A percentile compares a stretch with the other conserved stretches of the same genome.
phyloP scores from a whole-genome alignment of 768 basidiomycete species.

The Suillus plorans region DNA sequence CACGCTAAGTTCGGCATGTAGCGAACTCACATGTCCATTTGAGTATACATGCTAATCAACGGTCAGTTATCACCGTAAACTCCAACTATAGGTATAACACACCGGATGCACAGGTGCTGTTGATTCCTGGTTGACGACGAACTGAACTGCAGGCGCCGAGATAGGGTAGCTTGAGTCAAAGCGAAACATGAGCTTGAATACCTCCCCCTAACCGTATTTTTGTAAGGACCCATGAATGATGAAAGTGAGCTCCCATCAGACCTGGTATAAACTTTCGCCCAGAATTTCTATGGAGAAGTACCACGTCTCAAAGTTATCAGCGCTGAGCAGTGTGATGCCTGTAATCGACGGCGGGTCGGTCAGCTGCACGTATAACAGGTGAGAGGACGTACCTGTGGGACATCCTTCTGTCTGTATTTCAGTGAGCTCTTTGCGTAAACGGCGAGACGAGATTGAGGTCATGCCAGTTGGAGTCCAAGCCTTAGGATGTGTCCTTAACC shows the following conservation, averaged over 20 bases:
- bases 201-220: conserved; percentile 55
- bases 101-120: conserved; percentile 82
- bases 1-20: not conserved
- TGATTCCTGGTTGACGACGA: conserved; percentile 63
- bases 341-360: conserved; percentile 6
- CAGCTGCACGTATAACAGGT: not conserved
- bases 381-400: conserved; percentile 49
- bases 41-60: conserved; percentile 76
- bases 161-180: conserved; percentile 86
- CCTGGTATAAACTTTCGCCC: conserved; percentile 80
- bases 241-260: conserved; percentile 25
- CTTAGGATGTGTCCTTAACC: conserved; percentile 6
- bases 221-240: conserved; percentile 2
- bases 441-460: conserved; percentile 61
- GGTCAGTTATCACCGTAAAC: conserved; percentile 10
- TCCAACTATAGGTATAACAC: conserved; percentile 28
- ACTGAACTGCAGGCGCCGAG: conserved; percentile 84
- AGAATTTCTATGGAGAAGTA: conserved; percentile 77
- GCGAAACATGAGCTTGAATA: conserved; percentile 75
- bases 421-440: conserved; percentile 68
- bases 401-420: conserved; percentile 68
- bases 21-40: conserved; percentile 70
- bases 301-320: conserved; percentile 81
- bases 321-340: conserved; percentile 74
- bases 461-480: conserved; percentile 35